These are phyloP conservation scores for Trypanosoma platydactyli DNA, from an alignment of 208 protist genomes.

Conservation along the genomic window DNA sequence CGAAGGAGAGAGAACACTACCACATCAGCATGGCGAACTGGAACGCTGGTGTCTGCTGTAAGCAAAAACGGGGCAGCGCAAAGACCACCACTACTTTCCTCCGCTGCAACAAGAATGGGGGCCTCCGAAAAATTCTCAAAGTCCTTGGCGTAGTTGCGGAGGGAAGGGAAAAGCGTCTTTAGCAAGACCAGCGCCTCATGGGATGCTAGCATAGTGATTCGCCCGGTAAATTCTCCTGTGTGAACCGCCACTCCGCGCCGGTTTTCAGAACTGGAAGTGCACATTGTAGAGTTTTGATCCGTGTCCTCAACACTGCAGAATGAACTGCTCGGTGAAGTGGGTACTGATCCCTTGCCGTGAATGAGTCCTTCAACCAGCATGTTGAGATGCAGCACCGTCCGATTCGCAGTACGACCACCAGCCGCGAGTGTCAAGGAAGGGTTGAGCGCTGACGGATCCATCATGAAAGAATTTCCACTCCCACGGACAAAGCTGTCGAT, in stretches of 20 bases:
- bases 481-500: constrained; percentile 6
- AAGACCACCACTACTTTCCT: neutral
- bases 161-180: constrained; percentile 21
- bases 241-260: neutral
- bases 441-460: neutral
- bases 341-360: neutral
- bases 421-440: neutral
- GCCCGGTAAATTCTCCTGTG: neutral
- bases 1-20: constrained; percentile 18
- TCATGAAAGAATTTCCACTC: neutral
- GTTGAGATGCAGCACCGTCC: constrained; percentile 16
- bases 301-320: constrained; percentile 20
- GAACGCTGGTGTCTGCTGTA: neutral
- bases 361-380: constrained; percentile 23
- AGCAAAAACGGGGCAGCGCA: neutral
- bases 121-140: constrained; percentile 12
- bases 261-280: neutral
- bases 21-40: constrained; percentile 15
- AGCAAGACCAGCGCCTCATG: constrained; percentile 20
- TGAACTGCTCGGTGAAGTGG: constrained; percentile 17
- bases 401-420: constrained; percentile 2
- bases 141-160: constrained; percentile 19
- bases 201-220: constrained; percentile 13
- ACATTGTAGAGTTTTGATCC: constrained; percentile 8
- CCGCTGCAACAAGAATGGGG: neutral